A percentile compares a stretch with the other conserved stretches of the same genome.
Evolutionary conservation across 495 filamentous ascomycete genomes (phyloP).

Genomic region (Apodospora peruviana): DNA sequence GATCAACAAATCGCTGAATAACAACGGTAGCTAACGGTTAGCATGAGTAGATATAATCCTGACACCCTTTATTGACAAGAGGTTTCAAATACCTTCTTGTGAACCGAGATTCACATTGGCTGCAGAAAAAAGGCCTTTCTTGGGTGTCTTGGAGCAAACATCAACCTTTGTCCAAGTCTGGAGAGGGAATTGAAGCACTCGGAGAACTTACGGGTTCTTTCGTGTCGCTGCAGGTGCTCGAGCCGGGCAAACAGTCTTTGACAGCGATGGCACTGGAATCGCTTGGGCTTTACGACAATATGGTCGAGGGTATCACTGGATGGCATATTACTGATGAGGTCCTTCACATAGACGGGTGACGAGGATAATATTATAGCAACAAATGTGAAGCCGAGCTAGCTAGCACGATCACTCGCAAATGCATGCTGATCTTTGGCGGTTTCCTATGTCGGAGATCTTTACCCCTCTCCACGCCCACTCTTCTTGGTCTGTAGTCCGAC

Average conservation of each 20-base stretch:
- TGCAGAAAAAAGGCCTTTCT: constrained; percentile 6
- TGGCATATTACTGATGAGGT: neutral
- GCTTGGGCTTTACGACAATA: constrained; percentile 5
- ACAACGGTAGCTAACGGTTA: neutral
- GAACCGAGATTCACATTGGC: constrained; percentile 3
- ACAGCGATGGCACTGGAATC: constrained; percentile 2
- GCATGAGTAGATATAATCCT: neutral
- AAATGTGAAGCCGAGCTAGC: too few relatives aligned
- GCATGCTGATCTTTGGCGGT: too few relatives aligned
- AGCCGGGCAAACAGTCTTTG: constrained; percentile 2
- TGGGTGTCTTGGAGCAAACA: constrained; percentile 1
- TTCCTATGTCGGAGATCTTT: too few relatives aligned
- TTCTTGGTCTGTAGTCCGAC: too few relatives aligned
- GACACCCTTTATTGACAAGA: neutral
- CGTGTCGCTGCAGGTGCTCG: constrained; percentile 6
- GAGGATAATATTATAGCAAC: too few relatives aligned
- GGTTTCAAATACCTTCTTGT: constrained; percentile 2
- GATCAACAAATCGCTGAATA: neutral
- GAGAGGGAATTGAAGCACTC: neutral
- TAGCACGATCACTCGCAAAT: too few relatives aligned
- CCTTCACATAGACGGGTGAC: neutral
- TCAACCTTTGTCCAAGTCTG: neutral
- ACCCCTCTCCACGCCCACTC: too few relatives aligned
- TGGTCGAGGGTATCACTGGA: neutral
- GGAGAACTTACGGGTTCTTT: constrained; percentile 2